Conservation (phyloP, 257 asterid genomes). For the Oldenlandia corymbosa region DNA sequence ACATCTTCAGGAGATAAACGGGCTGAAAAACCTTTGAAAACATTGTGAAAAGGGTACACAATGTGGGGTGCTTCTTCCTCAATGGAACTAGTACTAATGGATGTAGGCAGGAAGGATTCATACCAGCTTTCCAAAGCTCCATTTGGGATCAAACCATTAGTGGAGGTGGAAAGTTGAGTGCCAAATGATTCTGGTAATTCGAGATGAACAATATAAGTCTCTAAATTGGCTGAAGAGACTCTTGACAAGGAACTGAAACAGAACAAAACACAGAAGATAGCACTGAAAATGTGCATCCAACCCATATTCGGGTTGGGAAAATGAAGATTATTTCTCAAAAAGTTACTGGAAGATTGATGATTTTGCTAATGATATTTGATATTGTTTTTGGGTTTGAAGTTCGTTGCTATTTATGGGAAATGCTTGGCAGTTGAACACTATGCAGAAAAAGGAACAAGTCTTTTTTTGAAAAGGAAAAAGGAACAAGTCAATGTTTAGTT, state of each 20-base stretch:
- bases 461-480: too few species aligned
- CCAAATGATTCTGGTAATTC: background rate
- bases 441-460: too few species aligned
- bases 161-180: background rate
- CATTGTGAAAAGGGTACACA: slow-evolving; percentile 7
- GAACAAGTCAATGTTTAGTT: too few species aligned
- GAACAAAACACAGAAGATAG: background rate
- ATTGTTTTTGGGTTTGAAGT: too few species aligned
- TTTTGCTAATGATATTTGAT: too few species aligned
- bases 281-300: background rate
- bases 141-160: background rate
- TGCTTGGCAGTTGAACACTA: too few species aligned
- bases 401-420: too few species aligned
- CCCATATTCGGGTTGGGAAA: too few species aligned
- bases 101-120: background rate
- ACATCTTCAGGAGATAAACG: slow-evolving; percentile 4
- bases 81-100: background rate
- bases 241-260: background rate
- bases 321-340: too few species aligned
- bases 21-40: slow-evolving; percentile 7
- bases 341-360: too few species aligned
- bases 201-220: background rate
- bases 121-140: background rate
- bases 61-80: background rate
- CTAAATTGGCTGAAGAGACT: background rate